Conservation (phyloP, 768 basidiomycete genomes). For the Ramaria sp. region DNA sequence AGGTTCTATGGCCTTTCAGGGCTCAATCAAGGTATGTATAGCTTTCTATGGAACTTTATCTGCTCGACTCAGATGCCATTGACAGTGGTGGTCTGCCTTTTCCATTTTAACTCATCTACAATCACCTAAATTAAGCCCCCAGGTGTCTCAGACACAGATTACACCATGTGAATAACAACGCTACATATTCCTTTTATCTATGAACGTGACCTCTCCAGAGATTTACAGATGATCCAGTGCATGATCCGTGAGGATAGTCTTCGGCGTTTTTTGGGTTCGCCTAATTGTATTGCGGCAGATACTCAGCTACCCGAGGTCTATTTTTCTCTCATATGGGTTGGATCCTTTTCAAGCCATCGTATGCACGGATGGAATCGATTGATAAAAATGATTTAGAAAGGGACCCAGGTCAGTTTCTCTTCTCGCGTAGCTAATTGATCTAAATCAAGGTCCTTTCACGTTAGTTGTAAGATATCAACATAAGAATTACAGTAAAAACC, state of each 20-base stretch:
- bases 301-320: constrained; percentile 62
- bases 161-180: constrained; percentile 49
- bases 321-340: constrained; percentile 77
- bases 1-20: constrained; percentile 68
- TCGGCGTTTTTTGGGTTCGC: neutral
- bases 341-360: constrained; percentile 71
- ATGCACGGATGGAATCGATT: constrained; percentile 49
- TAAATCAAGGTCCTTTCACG: constrained; percentile 1
- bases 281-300: constrained; percentile 26
- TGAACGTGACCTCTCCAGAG: constrained; percentile 26
- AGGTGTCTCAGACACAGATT: constrained; percentile 66
- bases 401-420: constrained; percentile 44
- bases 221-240: constrained; percentile 56
- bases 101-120: neutral
- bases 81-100: constrained; percentile 40
- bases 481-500: constrained; percentile 43
- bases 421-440: neutral
- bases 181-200: too few relatives aligned
- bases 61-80: neutral
- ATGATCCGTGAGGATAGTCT: constrained; percentile 47
- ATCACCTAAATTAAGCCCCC: neutral
- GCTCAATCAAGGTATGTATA: constrained; percentile 54
- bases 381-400: constrained; percentile 57
- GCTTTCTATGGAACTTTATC: neutral
- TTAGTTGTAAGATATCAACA: constrained; percentile 67